These are phyloP conservation scores for Claviceps sp. DNA, from an alignment of 2,329 filamentous ascomycete species.

Conservation along the genomic window DNA sequence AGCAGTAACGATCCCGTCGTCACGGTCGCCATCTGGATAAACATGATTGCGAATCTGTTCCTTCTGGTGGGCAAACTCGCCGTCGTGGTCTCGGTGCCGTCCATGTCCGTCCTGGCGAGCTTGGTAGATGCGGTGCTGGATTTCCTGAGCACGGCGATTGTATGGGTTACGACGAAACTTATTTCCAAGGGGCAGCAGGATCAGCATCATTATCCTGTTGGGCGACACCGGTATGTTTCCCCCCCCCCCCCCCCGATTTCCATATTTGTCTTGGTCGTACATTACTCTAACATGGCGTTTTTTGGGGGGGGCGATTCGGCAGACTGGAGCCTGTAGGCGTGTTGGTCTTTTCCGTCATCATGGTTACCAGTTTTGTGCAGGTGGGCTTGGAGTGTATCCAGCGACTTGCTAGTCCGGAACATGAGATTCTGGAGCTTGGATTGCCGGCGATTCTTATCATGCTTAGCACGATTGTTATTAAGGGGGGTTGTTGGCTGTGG, in stretches of 20 bases:
- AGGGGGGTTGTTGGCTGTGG: constrained; percentile 74
- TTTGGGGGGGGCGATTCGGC: not conserved
- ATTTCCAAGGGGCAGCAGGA: constrained; percentile 54
- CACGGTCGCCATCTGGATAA: constrained; percentile 77
- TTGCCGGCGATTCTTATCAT: constrained; percentile 66
- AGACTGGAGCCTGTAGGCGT: constrained; percentile 69
- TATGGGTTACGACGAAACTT: constrained; percentile 63
- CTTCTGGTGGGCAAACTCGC: constrained; percentile 64
- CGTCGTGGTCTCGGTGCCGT: constrained; percentile 65
- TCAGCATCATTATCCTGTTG: constrained; percentile 66
- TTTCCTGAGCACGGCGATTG: constrained; percentile 69
- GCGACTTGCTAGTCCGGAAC: constrained; percentile 46
- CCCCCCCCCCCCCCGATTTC: not conserved
- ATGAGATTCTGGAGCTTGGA: constrained; percentile 58
- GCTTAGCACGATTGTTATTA: constrained; percentile 68
- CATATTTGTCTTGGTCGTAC: not conserved
- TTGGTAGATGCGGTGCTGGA: constrained; percentile 70
- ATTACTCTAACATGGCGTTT: no score
- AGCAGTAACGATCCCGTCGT: constrained; percentile 66
- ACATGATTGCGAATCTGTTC: constrained; percentile 63
- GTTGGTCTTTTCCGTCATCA: constrained; percentile 70
- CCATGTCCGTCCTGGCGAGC: constrained; percentile 67
- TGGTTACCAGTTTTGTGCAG: constrained; percentile 75
- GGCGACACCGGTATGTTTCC: constrained; percentile 41
- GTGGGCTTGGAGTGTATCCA: constrained; percentile 59